Percentiles rank a stretch among this genome's conserved stretches.
These are phyloP conservation scores for Gracilaria caudata DNA, from an alignment of 23 red algal species.

Conservation along the genomic window DNA sequence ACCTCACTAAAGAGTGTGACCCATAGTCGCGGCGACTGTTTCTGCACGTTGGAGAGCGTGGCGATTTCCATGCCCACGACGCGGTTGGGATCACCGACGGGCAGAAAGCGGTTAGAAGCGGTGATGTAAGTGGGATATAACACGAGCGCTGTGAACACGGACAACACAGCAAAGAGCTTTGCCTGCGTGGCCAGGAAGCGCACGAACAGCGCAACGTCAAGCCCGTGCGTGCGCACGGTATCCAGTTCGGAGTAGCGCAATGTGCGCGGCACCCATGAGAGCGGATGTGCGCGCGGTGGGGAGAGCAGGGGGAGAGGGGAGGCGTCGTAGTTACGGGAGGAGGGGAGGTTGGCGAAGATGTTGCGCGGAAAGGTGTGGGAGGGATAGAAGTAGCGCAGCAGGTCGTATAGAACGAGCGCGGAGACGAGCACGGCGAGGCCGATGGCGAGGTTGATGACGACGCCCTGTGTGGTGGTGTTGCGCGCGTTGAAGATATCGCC, in stretches of 20 bases:
- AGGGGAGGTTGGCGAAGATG: not conserved
- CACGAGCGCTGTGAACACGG: constrained; percentile 45
- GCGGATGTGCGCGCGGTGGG: constrained; percentile 12
- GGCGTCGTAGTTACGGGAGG: constrained; percentile 31
- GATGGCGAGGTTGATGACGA: constrained; percentile 30
- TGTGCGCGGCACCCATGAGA: constrained; percentile 28
- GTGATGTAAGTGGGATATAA: constrained; percentile 68
- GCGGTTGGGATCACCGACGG: not conserved
- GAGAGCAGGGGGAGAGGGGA: not conserved
- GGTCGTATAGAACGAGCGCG: constrained; percentile 42
- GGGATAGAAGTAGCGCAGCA: constrained; percentile 54
- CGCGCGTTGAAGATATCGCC: constrained; percentile 25
- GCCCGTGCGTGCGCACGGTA: constrained; percentile 31
- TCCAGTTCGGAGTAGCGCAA: not conserved
- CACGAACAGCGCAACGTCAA: constrained; percentile 70
- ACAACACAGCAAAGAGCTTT: constrained; percentile 33
- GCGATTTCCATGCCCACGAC: constrained; percentile 50
- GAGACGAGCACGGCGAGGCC: constrained; percentile 33
- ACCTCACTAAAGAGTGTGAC: constrained; percentile 59
- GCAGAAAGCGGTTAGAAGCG: constrained; percentile 38
- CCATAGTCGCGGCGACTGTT: constrained; percentile 39
- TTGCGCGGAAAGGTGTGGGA: constrained; percentile 41
- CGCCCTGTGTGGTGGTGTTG: not conserved
- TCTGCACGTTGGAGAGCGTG: constrained; percentile 59
- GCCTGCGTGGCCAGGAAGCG: constrained; percentile 55